Conservation (phyloP, 495 filamentous ascomycete genomes). For the Bacidia rubella region DNA sequence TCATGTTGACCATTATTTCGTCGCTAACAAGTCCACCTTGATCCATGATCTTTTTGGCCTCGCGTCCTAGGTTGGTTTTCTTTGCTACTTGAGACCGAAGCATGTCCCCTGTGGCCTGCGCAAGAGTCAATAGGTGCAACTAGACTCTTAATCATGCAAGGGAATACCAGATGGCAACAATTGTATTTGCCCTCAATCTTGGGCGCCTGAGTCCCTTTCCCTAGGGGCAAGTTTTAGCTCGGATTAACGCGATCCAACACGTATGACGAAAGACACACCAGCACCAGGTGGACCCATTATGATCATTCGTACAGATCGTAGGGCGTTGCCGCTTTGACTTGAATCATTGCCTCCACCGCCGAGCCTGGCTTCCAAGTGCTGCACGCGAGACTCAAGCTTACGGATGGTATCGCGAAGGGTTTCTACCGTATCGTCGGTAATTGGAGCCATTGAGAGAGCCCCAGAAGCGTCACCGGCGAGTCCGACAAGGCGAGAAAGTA, state of each 20-base stretch:
- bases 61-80: constrained; percentile 86
- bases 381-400: constrained; percentile 72
- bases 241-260: constrained; percentile 17
- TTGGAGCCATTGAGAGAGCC: constrained; percentile 56
- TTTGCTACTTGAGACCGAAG: constrained; percentile 95
- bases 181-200: constrained; percentile 96
- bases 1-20: constrained; percentile 99
- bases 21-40: constrained; percentile 94
- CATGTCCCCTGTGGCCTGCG: constrained; percentile 96
- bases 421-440: constrained; percentile 62
- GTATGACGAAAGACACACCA: constrained; percentile 43
- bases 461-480: too few species aligned
- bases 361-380: constrained; percentile 57
- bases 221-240: constrained; percentile 30
- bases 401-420: constrained; percentile 63
- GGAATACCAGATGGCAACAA: constrained; percentile 84
- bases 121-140: constrained; percentile 7
- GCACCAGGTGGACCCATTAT: constrained; percentile 96
- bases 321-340: constrained; percentile 28
- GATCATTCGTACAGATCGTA: constrained; percentile 74
- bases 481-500: too few species aligned
- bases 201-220: constrained; percentile 97
- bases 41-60: constrained; percentile 99
- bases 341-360: constrained; percentile 32
- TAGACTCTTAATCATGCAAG: constrained; percentile 3